Base-by-base conservation (phyloP, 2,329 filamentous ascomycete species). In the Capronia coronata region DNA sequence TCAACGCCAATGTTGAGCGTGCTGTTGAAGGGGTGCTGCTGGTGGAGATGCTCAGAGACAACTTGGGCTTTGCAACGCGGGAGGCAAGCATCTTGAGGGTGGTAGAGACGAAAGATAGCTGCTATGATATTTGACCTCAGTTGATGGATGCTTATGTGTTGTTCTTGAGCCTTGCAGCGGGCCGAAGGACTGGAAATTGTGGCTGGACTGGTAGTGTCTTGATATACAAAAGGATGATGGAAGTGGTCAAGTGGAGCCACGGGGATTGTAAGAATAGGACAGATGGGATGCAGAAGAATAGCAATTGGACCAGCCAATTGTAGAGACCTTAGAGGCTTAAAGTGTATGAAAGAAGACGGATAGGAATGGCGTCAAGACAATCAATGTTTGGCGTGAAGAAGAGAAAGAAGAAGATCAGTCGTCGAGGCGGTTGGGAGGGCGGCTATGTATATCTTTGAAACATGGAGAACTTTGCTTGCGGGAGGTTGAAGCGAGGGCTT, bases 231-330 rank as follows among this genome's bases (percentile, higher is more conserved):
- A 39, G 18, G 16, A 46, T 41, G 34, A 19, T 18, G n/a, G 11
- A 37, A 6, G 29, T 35, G 11, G 21, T 37, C 21, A 25, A 38
- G 22, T 23, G 32, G 30, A 23, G 27, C 14, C 34, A 37, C 14
- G 14, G 5, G 38, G 38, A 23, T 41, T 11, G 19, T 7, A 23
- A 41, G 38, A 41, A 25, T 14, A 25, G 40, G 5, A 27, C 23
- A 43, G 25, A 21, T 5, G 13, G 9, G 40, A 43, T 43, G 18
- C 48, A 52, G 60, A 51, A 57, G 53, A 54, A 56, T 51, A 55
- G 52, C 19, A 63, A 65, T 62, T 71, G 68, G 69, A 62, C 69
- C 69, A 69, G 69, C 69, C 69, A 71, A 68, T 64, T 63, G 45
- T 40, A 44, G 43, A 46, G 60, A 61, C 63, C 56, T 53, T 59